Percentiles rank a stretch among this genome's conserved stretches.
phyloP scores from a whole-genome alignment of 1,284 basidiomycete genomes.

The Irpex lacteus region DNA sequence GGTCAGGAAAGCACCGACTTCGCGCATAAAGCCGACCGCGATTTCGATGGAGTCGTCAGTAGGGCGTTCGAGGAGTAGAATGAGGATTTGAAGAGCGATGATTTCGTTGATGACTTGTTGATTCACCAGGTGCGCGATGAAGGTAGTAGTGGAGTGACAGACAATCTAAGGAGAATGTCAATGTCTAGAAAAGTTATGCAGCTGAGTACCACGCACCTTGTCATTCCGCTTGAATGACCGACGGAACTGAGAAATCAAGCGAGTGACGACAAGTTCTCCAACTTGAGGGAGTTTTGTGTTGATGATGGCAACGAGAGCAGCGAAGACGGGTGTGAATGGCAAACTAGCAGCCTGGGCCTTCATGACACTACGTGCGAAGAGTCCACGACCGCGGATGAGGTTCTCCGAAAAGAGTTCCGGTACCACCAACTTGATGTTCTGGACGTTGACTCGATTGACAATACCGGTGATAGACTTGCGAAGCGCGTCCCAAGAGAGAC shows the following conservation, averaged over 20 bases:
- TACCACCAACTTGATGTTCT: constrained; percentile 96
- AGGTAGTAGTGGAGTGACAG: constrained; percentile 92
- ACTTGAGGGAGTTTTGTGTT: constrained; percentile 98
- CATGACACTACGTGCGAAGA: constrained; percentile 95
- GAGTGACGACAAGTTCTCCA: constrained; percentile 86
- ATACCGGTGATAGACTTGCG: constrained; percentile 99
- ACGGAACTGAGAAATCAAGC: constrained; percentile 94
- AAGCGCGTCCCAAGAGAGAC: constrained; percentile 96
- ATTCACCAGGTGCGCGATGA: constrained; percentile 97
- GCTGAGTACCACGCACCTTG: constrained; percentile 62
- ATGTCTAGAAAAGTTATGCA: not conserved
- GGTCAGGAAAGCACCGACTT: constrained; percentile 92
- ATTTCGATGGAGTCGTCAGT: constrained; percentile 99
- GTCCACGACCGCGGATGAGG: constrained; percentile 84
- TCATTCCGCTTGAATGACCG: constrained; percentile 96
- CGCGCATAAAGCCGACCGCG: constrained; percentile 95
- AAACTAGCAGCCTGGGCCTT: constrained; percentile 96
- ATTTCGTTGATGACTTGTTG: constrained; percentile 94
- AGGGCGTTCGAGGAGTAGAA: constrained; percentile 91
- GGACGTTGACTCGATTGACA: constrained; percentile 96
- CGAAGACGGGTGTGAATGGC: constrained; percentile 97
- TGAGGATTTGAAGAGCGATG: constrained; percentile 91
- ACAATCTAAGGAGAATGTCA: constrained; percentile 55
- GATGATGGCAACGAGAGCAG: constrained; percentile 90
- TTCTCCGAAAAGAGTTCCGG: constrained; percentile 95